A percentile compares a stretch with the other conserved stretches of the same genome.
phyloP scores from a whole-genome alignment of 108 stramenopile species.

The Ochromonas danica region DNA sequence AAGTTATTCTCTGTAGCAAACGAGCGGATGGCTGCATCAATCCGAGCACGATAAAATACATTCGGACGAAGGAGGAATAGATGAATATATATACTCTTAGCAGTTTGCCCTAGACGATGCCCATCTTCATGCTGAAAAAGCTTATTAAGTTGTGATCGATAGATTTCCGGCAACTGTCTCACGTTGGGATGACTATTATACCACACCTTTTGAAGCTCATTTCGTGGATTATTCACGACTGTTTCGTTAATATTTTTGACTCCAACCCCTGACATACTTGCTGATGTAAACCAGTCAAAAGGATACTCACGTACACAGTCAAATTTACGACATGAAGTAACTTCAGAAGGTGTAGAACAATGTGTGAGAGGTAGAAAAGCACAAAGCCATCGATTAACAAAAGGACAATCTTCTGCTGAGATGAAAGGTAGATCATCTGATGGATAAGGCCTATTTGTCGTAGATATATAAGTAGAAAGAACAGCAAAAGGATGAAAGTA shows the following conservation, averaged over 20 bases:
- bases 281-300: background rate
- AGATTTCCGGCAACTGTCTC: no score
- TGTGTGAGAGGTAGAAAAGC: background rate
- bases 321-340: background rate
- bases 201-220: background rate
- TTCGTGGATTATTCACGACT: no score
- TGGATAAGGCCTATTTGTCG: no score
- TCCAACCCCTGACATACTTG: background rate
- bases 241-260: background rate
- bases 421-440: background rate
- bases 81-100: background rate
- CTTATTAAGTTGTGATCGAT: background rate
- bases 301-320: background rate
- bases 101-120: background rate
- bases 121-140: slow-evolving; percentile 1
- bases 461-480: background rate
- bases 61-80: slow-evolving; percentile 20
- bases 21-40: slow-evolving; percentile 18
- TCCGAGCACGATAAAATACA: slow-evolving; percentile 22
- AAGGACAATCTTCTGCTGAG: background rate
- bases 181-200: no score
- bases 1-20: background rate
- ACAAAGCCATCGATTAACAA: background rate
- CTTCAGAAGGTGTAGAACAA: background rate
- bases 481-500: background rate